These are phyloP conservation scores for Chaetoscypha palmicola DNA, from an alignment of 2,329 filamentous ascomycete species.

Conservation along the genomic window DNA sequence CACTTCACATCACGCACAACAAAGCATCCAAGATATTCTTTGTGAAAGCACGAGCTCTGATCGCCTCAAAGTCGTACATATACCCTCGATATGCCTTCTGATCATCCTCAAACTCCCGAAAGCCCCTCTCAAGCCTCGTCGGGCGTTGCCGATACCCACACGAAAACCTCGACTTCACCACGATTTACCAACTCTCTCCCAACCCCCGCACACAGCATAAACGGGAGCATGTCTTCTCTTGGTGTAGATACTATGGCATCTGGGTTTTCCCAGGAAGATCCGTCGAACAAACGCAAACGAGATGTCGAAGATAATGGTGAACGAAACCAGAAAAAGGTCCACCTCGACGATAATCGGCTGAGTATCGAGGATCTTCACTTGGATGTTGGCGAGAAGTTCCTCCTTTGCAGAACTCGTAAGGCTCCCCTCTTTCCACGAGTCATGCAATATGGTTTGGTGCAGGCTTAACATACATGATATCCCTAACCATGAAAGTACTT, in stretches of 20 bases:
- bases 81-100: constrained; percentile 46
- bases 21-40: constrained; percentile 5
- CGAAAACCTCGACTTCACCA: constrained; percentile 46
- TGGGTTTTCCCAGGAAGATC: constrained; percentile 37
- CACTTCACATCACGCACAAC: constrained; percentile 6
- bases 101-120: constrained; percentile 60
- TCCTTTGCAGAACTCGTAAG: constrained; percentile 62
- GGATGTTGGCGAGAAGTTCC: constrained; percentile 61
- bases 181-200: constrained; percentile 40
- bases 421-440: constrained; percentile 38
- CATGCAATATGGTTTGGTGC: constrained; percentile 9
- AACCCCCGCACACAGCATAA: constrained; percentile 57
- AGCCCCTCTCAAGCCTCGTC: constrained; percentile 55
- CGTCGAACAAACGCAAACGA: constrained; percentile 57
- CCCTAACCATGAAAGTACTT: constrained; percentile 22
- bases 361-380: constrained; percentile 59
- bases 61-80: constrained; percentile 1
- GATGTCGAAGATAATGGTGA: constrained; percentile 48
- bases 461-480: constrained; percentile 8
- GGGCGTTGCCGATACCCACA: constrained; percentile 37
- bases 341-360: constrained; percentile 53
- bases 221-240: constrained; percentile 38
- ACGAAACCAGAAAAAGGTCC: constrained; percentile 54
- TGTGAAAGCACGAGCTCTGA: too few species aligned
- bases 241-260: constrained; percentile 18